Evolutionary conservation across 2,329 filamentous ascomycete genomes (phyloP).

Genomic region (Aspergillus calidoustus): DNA sequence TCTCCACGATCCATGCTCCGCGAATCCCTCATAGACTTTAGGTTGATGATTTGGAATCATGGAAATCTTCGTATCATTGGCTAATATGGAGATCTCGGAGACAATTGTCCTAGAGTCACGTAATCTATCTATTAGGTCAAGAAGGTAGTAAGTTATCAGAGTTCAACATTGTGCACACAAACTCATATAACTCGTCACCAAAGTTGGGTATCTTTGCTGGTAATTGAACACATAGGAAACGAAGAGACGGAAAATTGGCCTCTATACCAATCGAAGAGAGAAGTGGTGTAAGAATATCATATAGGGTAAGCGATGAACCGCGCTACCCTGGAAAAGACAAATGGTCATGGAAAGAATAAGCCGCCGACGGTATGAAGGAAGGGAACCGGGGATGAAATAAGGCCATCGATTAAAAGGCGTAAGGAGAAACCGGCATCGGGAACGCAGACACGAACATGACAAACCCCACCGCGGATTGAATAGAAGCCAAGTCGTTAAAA

Average conservation of each 20-base stretch:
- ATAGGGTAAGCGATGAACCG: neutral
- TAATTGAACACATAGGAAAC: neutral
- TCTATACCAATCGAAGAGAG: neutral
- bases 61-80: neutral
- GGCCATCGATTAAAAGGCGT: constrained; percentile 10
- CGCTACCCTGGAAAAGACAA: neutral
- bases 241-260: neutral
- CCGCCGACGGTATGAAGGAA: neutral
- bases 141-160: neutral
- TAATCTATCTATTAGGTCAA: neutral
- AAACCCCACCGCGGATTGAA: neutral
- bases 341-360: neutral
- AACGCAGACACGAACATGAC: neutral
- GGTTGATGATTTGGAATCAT: neutral
- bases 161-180: neutral
- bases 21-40: neutral
- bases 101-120: neutral
- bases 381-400: neutral
- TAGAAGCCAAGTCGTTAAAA: constrained; percentile 1
- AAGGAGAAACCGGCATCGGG: neutral
- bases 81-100: neutral
- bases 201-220: constrained; percentile 7
- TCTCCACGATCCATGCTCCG: neutral
- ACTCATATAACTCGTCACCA: constrained; percentile 12
- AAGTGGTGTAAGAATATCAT: neutral